phyloP scores from a whole-genome alignment of 2,329 filamentous ascomycete genomes.

The Venturia asperata region DNA sequence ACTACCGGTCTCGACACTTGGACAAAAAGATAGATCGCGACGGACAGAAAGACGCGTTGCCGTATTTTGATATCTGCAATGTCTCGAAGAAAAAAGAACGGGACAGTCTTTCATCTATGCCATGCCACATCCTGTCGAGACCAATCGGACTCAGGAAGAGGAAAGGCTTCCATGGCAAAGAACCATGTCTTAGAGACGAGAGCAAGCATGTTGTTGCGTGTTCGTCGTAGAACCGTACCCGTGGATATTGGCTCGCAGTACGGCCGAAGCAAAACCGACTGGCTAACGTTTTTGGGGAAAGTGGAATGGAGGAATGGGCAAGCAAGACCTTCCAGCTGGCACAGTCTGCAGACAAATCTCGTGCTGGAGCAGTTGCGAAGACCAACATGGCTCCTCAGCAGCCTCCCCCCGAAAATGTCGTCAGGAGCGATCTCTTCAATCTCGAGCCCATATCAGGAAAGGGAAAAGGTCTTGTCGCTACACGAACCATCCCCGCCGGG shows the following conservation, averaged over 20 bases:
- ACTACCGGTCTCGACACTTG: no score
- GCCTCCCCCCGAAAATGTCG: background rate
- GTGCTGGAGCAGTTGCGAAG: background rate
- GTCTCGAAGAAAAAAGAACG: no score
- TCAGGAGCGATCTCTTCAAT: constrained; percentile 17
- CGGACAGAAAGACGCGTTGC: no score
- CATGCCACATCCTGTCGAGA: no score
- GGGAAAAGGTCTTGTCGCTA: constrained; percentile 31
- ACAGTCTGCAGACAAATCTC: no score
- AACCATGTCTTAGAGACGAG: no score
- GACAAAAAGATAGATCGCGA: no score
- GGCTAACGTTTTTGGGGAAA: background rate
- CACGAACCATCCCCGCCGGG: constrained; percentile 27
- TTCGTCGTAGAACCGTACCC: background rate
- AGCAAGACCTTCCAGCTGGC: no score
- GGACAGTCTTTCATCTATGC: no score
- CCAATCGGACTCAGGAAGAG: no score
- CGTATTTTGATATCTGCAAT: no score
- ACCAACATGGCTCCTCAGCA: background rate
- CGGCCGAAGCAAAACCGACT: background rate
- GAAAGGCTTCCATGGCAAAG: background rate
- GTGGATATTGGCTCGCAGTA: background rate
- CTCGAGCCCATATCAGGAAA: constrained; percentile 23
- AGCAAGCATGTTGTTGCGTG: no score
- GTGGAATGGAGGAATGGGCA: background rate